A percentile compares a stretch with the other conserved stretches of the same genome.
Conservation (phyloP, 2,329 filamentous ascomycete genomes). For the Claviceps capensis region DNA sequence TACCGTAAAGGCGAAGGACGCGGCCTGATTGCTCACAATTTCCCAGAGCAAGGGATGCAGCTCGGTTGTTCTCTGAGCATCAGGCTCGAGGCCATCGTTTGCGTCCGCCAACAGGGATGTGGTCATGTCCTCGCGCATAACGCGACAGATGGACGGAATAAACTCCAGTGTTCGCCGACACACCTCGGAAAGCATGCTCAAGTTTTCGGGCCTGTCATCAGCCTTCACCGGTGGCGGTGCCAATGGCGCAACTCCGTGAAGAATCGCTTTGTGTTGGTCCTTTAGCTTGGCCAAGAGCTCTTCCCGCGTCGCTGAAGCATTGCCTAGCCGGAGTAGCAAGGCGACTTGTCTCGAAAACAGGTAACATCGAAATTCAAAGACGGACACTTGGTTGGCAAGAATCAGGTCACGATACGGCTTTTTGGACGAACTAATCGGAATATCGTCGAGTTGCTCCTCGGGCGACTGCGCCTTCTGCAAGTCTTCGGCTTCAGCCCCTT, state of each 20-base stretch:
- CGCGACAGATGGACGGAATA: conserved; percentile 63
- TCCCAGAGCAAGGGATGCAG: conserved; percentile 29
- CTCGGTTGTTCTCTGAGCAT: conserved; percentile 6
- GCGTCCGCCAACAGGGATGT: conserved; percentile 41
- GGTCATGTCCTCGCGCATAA: conserved; percentile 62
- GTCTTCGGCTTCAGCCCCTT: conserved; percentile 35
- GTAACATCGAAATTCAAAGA: conserved; percentile 92
- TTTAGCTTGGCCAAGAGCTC: conserved; percentile 48
- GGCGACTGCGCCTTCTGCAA: conserved; percentile 30
- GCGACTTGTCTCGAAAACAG: conserved; percentile 82
- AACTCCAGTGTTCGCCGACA: conserved; percentile 75
- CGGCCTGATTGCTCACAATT: conserved; percentile 59
- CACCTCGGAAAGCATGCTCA: conserved; percentile 72
- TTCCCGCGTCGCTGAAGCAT: conserved; percentile 49
- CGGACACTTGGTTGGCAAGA: conserved; percentile 82
- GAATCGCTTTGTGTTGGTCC: conserved; percentile 45
- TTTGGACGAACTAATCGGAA: conserved; percentile 47
- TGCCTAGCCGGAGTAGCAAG: conserved; percentile 70
- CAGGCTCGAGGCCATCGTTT: conserved; percentile 22
- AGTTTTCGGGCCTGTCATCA: conserved; percentile 54
- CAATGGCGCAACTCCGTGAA: conserved; percentile 42
- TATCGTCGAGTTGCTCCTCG: conserved; percentile 36
- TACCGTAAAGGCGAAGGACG: conserved; percentile 65
- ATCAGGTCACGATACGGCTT: conserved; percentile 90
- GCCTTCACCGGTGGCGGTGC: conserved; percentile 32